Conservation (phyloP, 257 asterid species). For the Ehretia macrophylla region DNA sequence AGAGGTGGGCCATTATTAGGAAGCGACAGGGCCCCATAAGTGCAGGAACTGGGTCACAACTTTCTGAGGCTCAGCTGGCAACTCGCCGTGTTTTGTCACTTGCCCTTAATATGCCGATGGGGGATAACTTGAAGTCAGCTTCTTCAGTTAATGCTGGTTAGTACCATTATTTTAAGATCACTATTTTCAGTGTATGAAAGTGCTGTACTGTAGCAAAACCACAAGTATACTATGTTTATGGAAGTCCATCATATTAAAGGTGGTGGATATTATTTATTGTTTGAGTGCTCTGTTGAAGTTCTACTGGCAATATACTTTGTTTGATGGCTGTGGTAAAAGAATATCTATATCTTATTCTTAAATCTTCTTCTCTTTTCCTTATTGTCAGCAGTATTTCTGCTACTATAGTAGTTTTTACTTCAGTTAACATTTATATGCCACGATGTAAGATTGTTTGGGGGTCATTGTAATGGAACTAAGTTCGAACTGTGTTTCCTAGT, state of each 20-base stretch:
- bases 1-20: constrained; percentile 76
- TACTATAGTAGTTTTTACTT: neutral
- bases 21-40: constrained; percentile 45
- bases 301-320: no score
- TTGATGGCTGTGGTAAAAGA: no score
- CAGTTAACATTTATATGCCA: neutral
- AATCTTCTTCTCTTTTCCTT: neutral
- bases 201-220: neutral
- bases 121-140: constrained; percentile 44
- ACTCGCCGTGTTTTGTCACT: constrained; percentile 59
- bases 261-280: no score
- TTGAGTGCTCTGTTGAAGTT: no score
- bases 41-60: constrained; percentile 48
- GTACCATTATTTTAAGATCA: neutral
- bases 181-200: constrained; percentile 2
- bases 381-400: neutral
- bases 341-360: neutral
- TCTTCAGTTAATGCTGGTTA: constrained; percentile 44
- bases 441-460: no score
- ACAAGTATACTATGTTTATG: no score
- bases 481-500: no score
- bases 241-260: no score
- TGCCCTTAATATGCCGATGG: constrained; percentile 58
- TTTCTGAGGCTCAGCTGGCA: constrained; percentile 63
- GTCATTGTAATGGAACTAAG: no score